These are phyloP conservation scores for Agaricales sp. DNA, from an alignment of 1,284 basidiomycete species.

Conservation along the genomic window DNA sequence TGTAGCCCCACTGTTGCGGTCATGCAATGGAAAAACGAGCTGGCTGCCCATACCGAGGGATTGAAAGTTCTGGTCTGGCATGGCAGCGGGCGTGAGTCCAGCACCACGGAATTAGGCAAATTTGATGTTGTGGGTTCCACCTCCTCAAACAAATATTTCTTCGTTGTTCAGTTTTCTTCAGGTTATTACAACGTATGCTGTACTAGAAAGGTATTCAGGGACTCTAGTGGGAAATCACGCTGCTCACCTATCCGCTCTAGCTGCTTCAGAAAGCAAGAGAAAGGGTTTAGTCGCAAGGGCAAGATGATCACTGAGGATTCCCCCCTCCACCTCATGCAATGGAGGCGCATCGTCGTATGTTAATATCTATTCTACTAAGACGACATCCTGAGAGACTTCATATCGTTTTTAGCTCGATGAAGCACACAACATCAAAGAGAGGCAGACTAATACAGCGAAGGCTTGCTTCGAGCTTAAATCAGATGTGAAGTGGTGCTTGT, in stretches of 20 bases:
- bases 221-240: too few relatives aligned
- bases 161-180: conserved; percentile 13
- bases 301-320: conserved; percentile 85
- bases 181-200: conserved; percentile 73
- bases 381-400: conserved; percentile 1
- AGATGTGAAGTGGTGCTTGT: conserved; percentile 89
- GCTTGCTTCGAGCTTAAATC: conserved; percentile 85
- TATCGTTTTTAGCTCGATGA: conserved; percentile 68
- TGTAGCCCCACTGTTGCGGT: conserved; percentile 87
- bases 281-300: conserved; percentile 84
- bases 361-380: background rate
- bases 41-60: conserved; percentile 71
- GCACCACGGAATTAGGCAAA: conserved; percentile 64
- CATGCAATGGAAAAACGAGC: conserved; percentile 98
- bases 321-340: conserved; percentile 76
- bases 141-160: too few relatives aligned
- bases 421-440: conserved; percentile 97
- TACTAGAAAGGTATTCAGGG: conserved; percentile 70
- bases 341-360: conserved; percentile 71
- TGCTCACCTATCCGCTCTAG: conserved; percentile 25
- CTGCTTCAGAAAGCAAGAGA: conserved; percentile 87
- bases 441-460: conserved; percentile 92
- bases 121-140: conserved; percentile 72
- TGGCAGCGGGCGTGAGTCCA: conserved; percentile 59
- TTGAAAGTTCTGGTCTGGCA: conserved; percentile 89